A percentile compares a stretch with the other conserved stretches of the same genome.
These are phyloP conservation scores for Xerocomellus amylosporus DNA, from an alignment of 768 basidiomycete genomes.

Conservation along the genomic window DNA sequence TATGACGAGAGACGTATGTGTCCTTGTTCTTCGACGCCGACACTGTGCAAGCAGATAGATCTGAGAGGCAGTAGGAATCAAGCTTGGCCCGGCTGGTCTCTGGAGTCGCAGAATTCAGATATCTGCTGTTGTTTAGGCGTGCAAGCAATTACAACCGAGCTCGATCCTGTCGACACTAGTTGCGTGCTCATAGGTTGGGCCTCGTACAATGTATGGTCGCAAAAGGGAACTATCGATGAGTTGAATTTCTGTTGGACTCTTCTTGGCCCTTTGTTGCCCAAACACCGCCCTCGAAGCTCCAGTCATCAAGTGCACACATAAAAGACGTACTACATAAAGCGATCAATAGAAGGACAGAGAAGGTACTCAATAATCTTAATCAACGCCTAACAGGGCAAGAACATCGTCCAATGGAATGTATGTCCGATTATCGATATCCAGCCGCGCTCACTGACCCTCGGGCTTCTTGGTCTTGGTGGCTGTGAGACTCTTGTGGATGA, in stretches of 20 bases:
- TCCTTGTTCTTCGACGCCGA: not conserved
- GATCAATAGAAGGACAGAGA: conserved; percentile 3
- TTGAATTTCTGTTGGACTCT: not conserved
- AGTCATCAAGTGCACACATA: not conserved
- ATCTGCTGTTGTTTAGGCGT: not conserved
- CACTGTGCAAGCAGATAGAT: not conserved
- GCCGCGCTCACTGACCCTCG: conserved; percentile 24
- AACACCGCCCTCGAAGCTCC: not conserved
- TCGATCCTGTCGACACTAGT: too few relatives aligned
- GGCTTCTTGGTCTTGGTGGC: conserved; percentile 48
- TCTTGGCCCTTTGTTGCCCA: not conserved
- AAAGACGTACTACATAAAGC: conserved; percentile 14
- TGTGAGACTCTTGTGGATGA: conserved; percentile 84
- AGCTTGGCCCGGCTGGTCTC: too few relatives aligned
- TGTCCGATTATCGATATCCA: not conserved
- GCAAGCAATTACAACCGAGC: too few relatives aligned
- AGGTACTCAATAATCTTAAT: conserved; percentile 21
- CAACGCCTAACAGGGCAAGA: not conserved
- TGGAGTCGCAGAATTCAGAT: not conserved
- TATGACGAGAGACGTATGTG: not conserved
- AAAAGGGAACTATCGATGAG: not conserved
- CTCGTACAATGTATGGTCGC: not conserved
- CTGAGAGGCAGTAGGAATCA: not conserved
- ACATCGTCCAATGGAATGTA: conserved; percentile 1
- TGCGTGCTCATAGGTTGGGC: too few relatives aligned